These are phyloP conservation scores for Elymus sibiricus DNA, from an alignment of 176 grass and related monocot species.

Conservation along the genomic window DNA sequence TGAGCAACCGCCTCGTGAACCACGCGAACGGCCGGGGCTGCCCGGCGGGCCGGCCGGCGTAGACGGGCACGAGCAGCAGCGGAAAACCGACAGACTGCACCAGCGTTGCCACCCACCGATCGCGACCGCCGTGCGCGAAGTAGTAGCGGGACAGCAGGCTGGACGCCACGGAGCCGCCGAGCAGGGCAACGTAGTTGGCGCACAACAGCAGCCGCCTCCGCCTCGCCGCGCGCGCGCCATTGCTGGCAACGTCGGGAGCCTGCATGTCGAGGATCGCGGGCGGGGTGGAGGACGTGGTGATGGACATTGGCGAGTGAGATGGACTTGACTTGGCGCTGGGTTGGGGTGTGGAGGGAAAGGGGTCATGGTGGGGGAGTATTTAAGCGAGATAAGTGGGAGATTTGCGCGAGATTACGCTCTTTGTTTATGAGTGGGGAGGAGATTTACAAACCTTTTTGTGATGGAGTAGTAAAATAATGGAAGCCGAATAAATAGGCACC, in stretches of 20 bases:
- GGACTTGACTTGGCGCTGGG: neutral
- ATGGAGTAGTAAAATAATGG: conserved; percentile 9
- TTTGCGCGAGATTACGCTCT: conserved; percentile 32
- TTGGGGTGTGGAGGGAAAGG: conserved; percentile 14
- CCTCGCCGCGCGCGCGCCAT: neutral
- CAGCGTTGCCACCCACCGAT: conserved; percentile 82
- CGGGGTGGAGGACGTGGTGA: conserved; percentile 13
- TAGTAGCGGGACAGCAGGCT: conserved; percentile 88
- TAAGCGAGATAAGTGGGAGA: conserved; percentile 40
- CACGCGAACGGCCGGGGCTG: conserved; percentile 39
- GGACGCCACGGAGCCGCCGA: conserved; percentile 69
- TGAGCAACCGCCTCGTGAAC: conserved; percentile 52
- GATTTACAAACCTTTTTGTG: conserved; percentile 6
- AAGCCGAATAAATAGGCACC: conserved; percentile 26
- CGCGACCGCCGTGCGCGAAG: conserved; percentile 72
- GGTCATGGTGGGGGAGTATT: conserved; percentile 41
- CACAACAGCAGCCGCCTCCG: conserved; percentile 31
- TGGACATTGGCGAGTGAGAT: conserved; percentile 32
- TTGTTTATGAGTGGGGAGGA: conserved; percentile 5
- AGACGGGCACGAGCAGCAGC: conserved; percentile 63
- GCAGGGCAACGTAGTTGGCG: conserved; percentile 68
- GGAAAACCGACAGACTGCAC: conserved; percentile 92
- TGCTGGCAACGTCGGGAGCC: neutral
- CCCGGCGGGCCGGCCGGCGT: conserved; percentile 28
- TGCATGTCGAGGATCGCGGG: conserved; percentile 31